Evolutionary conservation across 73 alveolate species (phyloP), one percentile per base, ranked within the genome.

Genomic region (Blepharisma japonicum): DNA sequence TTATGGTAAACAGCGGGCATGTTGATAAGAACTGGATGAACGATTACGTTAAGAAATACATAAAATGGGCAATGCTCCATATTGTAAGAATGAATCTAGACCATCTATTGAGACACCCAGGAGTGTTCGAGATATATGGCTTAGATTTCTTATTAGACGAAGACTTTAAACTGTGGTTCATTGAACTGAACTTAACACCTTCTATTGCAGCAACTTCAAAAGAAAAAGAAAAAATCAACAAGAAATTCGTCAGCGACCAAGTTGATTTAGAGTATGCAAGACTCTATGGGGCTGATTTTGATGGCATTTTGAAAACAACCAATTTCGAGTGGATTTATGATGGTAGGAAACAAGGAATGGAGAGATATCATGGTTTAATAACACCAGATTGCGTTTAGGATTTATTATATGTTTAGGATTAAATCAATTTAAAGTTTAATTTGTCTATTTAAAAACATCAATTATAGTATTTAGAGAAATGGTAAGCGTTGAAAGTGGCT

Each of bases 121-220:
- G 56, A 14, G 56, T 61, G 14, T 61, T 61, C 77, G 77, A 61
- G 50, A 11, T 61, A 27, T 61, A 21, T 61, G 77, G 77, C 53
- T 25, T 61, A 38, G 77, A 61, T 61, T 61, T 61, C 53, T 14
- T 61, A 11, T 11, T 61, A 11, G 77, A 61, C 53, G 50, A 38
- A 25, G 77, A 61, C 14, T 27, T 61, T 25, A 61, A 61, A 2
- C 38, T 61, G 14, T 61, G 77, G 77, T 61, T 25, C 21, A 11
- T 61, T 25, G 77, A 61, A 4, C 3, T 20, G 42, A 61, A 20
- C n/a, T 61, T 38, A 61, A 20, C 77, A 9, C 77, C 77, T 38
- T 9, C 56, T 61, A 25, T 61, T 61, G 50, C n/a, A 21, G 77
- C 21, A 0, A 21, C 50, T 2, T 25, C 77, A 38, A 61, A n/a